Conservation (phyloP, 1,284 basidiomycete species). For the Fomitopsis schrenkii region DNA sequence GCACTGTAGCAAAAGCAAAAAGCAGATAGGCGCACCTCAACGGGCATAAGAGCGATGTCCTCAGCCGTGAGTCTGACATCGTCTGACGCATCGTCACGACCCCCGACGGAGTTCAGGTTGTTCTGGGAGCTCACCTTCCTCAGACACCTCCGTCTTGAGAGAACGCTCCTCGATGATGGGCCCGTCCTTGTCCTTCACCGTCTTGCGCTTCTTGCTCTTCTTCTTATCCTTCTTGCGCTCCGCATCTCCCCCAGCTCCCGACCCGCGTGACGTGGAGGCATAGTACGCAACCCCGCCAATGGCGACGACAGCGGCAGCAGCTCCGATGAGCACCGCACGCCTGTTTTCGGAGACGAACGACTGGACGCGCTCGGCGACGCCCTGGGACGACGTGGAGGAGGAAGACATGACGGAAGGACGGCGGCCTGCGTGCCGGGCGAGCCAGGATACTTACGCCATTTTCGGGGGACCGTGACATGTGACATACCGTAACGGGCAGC, state of each 20-base stretch:
- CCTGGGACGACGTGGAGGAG: slow-evolving; percentile 29
- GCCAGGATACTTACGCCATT: neutral
- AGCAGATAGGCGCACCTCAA: slow-evolving; percentile 39
- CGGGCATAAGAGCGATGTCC: slow-evolving; percentile 53
- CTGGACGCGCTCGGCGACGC: slow-evolving; percentile 58
- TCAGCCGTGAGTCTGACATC: slow-evolving; percentile 41
- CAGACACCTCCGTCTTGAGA: slow-evolving; percentile 32
- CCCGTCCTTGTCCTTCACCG: slow-evolving; percentile 50
- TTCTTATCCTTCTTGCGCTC: slow-evolving; percentile 50
- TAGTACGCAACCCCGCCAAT: slow-evolving; percentile 80
- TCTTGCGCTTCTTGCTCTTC: slow-evolving; percentile 66
- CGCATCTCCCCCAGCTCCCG: slow-evolving; percentile 27
- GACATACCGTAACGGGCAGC: neutral
- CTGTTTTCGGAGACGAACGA: slow-evolving; percentile 74
- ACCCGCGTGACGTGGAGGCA: slow-evolving; percentile 48
- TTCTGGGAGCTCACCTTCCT: slow-evolving; percentile 30
- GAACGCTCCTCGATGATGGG: slow-evolving; percentile 74
- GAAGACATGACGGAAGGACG: slow-evolving; percentile 28
- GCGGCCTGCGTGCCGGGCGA: slow-evolving; percentile 6
- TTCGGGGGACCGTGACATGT: neutral
- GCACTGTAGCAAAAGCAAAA: too few species aligned
- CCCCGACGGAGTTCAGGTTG: neutral
- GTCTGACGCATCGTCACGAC: slow-evolving; percentile 8
- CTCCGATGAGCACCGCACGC: slow-evolving; percentile 62
- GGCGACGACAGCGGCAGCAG: slow-evolving; percentile 69